Evolutionary conservation across 441 rosid genomes (phyloP), one percentile per base, ranked within the genome.

Genomic region (Euphorbia corollata): DNA sequence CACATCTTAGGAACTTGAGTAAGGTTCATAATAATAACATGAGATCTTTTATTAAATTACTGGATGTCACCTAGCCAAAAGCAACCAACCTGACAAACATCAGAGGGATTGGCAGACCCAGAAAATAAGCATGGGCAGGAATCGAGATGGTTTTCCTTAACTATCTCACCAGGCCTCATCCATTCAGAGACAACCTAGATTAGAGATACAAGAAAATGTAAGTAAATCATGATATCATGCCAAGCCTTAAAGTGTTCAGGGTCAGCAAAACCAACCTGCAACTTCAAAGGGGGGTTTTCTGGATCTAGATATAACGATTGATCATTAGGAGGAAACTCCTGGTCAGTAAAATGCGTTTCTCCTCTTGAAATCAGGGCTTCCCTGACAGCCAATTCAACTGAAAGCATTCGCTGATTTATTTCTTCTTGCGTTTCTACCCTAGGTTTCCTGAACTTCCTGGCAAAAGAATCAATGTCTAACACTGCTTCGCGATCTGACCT

Each of bases 271-370:
- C 70, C 50, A 56, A 90, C 99, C 92, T 92, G 98, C 86, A 96
- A 77, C 80, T 96, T 96, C 27, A 82, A 64, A 67, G 98, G 89
- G 65, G 98, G 97, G 30, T 87, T 87, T 59, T 65, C 83, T 24
- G 97, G 86, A 79, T 96, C 99, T 70, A 96, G 68, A 74, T 81
- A 96, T 73, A 96, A 81, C 59, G 99, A 92, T 73, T 84, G 93
- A 78, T 90, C 92, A 79, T 79, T 83, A 45, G 99, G 99, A 77
- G 99, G 99, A 79, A 96, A 96, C 79, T 96, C 99, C 76, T 89
- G 96, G 76, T 96, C 99, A 38, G 99, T 96, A 77, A 92, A 92
- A 75, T 81, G 83, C 71, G 76, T 78, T 81, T 96, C 98, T 32
- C 94, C 92, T 75, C 90, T 86, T 59, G 97, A 87, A 69, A 83